Base-by-base conservation (phyloP, 1,139 yeast species). In the Hanseniaspora uvarum region DNA sequence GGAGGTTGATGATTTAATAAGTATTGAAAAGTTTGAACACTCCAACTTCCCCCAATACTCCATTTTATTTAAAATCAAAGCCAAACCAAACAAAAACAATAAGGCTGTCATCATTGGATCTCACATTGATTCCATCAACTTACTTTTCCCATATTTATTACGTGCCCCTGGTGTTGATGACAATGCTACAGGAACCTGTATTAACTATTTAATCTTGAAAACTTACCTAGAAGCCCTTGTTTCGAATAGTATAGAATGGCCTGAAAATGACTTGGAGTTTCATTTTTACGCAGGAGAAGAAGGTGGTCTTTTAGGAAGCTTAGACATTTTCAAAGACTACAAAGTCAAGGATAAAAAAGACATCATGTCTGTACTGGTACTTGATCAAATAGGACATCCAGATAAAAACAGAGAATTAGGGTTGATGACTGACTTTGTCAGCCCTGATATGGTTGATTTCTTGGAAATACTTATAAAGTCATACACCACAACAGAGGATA, bases 111-210 rank as follows among this genome's bases (percentile, higher is more conserved):
- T 89, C 19, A 78, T 89, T 30, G 96, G 96, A 0, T 84, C 95
- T 26, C 97, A 92, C 69, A 86, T 84, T 64, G 98, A 89, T 65
- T 84, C 95, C 1, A 76, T 81, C 58, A 88, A 87, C 65, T 72
- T 86, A 57, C 61, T 86, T 52, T 74, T 86, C 56, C 95, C 95
- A n/a, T 73, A 72, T 50, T 58, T 81, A 21, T 64, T 83, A 61
- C 75, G 79, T 46, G 88, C 96, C 0, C 97, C 97, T 1, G 98
- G 97, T 5, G 96, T 96, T 4, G 97, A 89, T 66, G 98, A 89
- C 63, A 87, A 89, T 66, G 95, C 95, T 1, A 80, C 92, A 4
- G 97, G 97, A 8, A 82, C 89, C 3, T 81, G 83, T 7, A 84
- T 95, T 3, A 76, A 77, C 44, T 69, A 87, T 55, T 95, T 88